phyloP scores from a whole-genome alignment of 2,329 filamentous ascomycete genomes.

The Nannizziopsis barbatae region DNA sequence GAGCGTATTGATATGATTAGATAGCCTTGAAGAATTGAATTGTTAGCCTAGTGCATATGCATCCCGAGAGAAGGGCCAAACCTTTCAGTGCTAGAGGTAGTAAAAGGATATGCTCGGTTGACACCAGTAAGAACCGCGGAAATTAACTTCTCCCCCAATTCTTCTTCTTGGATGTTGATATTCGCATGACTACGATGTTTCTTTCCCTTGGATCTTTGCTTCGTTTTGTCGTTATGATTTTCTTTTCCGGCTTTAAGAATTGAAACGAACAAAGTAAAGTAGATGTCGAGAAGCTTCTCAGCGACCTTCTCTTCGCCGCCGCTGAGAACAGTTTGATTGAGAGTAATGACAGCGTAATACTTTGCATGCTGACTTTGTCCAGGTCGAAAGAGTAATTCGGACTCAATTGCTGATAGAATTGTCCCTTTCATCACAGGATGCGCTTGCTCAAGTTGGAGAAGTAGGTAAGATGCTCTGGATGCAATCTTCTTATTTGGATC shows the following conservation, averaged over 20 bases:
- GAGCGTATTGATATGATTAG: conserved; percentile 81
- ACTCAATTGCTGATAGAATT: conserved; percentile 73
- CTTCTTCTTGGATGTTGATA: conserved; percentile 44
- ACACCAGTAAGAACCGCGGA: conserved; percentile 87
- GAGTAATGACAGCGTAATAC: conserved; percentile 91
- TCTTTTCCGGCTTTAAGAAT: conserved; percentile 54
- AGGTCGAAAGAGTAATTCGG: conserved; percentile 75
- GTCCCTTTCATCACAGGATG: conserved; percentile 91
- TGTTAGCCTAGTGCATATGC: conserved; percentile 16
- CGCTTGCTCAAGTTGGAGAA: conserved; percentile 78
- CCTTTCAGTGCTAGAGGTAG: conserved; percentile 64
- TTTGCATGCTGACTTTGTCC: conserved; percentile 79
- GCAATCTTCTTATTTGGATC: conserved; percentile 93
- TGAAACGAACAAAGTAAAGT: conserved; percentile 78
- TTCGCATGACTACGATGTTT: conserved; percentile 23
- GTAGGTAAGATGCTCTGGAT: conserved; percentile 79
- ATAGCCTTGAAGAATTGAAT: conserved; percentile 46
- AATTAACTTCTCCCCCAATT: conserved; percentile 80
- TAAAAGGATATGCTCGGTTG: conserved; percentile 91
- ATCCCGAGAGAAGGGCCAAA: conserved; percentile 33
- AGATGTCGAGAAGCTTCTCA: conserved; percentile 72
- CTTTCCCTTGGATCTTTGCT: conserved; percentile 39
- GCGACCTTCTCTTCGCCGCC: conserved; percentile 71
- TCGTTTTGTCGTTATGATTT: conserved; percentile 24
- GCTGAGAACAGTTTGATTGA: conserved; percentile 92